A percentile compares a stretch with the other conserved stretches of the same genome.
These are phyloP conservation scores for Mycena floridula DNA, from an alignment of 768 basidiomycete genomes.

Conservation along the genomic window DNA sequence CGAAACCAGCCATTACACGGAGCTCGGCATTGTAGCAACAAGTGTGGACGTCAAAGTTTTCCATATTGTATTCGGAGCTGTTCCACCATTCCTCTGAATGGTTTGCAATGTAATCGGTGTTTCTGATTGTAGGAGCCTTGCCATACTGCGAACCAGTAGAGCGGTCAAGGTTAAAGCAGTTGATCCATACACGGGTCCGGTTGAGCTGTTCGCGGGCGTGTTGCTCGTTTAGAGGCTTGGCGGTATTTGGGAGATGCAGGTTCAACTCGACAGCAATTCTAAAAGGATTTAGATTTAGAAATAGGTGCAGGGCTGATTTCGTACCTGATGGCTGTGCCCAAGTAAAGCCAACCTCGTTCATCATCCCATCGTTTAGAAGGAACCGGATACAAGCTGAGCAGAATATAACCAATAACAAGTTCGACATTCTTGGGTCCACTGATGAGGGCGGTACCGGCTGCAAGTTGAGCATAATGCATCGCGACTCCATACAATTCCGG, in stretches of 20 bases:
- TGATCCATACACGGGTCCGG: conserved; percentile 85
- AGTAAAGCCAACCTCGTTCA: conserved; percentile 84
- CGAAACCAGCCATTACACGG: conserved; percentile 55
- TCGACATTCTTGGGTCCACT: conserved; percentile 79
- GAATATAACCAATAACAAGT: conserved; percentile 76
- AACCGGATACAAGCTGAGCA: conserved; percentile 71
- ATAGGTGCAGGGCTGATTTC: conserved; percentile 5
- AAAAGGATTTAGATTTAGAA: conserved; percentile 1
- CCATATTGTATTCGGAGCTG: conserved; percentile 59
- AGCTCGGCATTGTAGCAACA: conserved; percentile 75
- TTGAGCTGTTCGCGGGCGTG: conserved; percentile 85
- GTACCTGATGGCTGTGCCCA: conserved; percentile 83
- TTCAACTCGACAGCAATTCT: conserved; percentile 90
- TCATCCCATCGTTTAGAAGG: conserved; percentile 83
- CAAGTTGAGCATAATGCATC: conserved; percentile 72
- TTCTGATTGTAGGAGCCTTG: conserved; percentile 73
- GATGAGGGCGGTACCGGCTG: conserved; percentile 73
- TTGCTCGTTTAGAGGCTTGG: conserved; percentile 71
- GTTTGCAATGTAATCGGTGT: conserved; percentile 69
- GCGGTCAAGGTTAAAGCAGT: conserved; percentile 87
- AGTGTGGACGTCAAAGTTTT: conserved; percentile 74
- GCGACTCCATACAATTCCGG: conserved; percentile 62
- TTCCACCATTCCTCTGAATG: conserved; percentile 70
- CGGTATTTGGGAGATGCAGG: conserved; percentile 70
- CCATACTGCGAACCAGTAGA: conserved; percentile 88